Evolutionary conservation across 257 asterid species (phyloP).

Genomic region (Solanum clarkiae): DNA sequence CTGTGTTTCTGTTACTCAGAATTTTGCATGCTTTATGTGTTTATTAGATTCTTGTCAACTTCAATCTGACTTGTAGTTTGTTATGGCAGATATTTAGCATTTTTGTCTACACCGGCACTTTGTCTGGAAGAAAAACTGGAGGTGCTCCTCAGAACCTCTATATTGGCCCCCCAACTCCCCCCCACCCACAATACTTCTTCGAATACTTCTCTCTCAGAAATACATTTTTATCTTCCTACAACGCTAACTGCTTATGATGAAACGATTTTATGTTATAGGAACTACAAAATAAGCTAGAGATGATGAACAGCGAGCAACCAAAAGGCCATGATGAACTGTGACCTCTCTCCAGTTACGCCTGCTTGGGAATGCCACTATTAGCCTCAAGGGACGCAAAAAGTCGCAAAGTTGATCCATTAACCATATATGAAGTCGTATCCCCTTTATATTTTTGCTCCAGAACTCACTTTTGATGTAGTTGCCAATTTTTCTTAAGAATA

Average conservation of each 20-base stretch:
- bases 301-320: conserved; percentile 47
- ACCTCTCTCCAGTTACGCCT: conserved; percentile 2
- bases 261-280: conserved; percentile 29
- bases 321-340: conserved; percentile 70
- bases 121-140: conserved; percentile 70
- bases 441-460: neutral
- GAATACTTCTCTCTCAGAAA: neutral
- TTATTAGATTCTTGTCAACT: neutral
- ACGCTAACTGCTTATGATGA: neutral
- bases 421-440: neutral
- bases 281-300: conserved; percentile 58
- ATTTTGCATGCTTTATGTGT: neutral
- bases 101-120: conserved; percentile 74
- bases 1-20: neutral
- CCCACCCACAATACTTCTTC: neutral
- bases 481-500: neutral
- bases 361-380: neutral
- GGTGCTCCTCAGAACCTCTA: conserved; percentile 18
- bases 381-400: neutral
- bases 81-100: conserved; percentile 54
- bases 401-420: neutral
- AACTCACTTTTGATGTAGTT: neutral
- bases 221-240: neutral
- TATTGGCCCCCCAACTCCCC: neutral
- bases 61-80: conserved; percentile 3